Evolutionary conservation across 345 rosid species (phyloP), one percentile per base, ranked within the genome.

Genomic region (Ricinus communis): DNA sequence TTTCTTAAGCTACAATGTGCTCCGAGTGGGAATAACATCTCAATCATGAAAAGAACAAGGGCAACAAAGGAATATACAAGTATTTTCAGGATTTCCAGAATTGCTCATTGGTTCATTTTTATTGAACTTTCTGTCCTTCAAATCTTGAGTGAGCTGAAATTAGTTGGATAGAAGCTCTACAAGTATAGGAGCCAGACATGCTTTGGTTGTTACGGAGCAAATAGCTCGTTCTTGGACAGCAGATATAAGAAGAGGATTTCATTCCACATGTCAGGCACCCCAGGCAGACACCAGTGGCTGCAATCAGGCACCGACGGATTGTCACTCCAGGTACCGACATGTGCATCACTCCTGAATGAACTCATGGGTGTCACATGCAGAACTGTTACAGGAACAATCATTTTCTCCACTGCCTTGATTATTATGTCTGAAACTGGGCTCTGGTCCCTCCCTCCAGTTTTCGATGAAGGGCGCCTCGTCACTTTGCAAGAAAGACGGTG

Each of bases 211-310:
- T 56, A 58, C 19, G 30, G 24, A 66, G 55, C 53, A 5, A 7
- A 46, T 56, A 14, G 25, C 68, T 62, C 68, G 28, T 73, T 63
- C 63, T 70, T 52, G 18, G 74, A 72, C 60, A 82, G 45, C 69
- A 87, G 69, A 74, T 77, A 54, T 1, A 81, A 76, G 74, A 86
- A 70, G 63, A 90, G 83, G 50, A 86, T 68, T 72, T 87, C 88
- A 27, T 87, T 87, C 96, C 92, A 86, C 36, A 50, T 74, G 65
- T 87, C 96, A 5, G 96, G 92, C n/a, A 90, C 89, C 28, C 93
- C 92, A 10, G 92, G 90, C 8, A 87, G 85, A 76, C 92, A 90
- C 92, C 89, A 87, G 65, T 86, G 92, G 80, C 91, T 87, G 71
- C 92, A 87, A 76, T 87, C 96, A 13, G 90, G 84, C 49, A 90